phyloP scores from a whole-genome alignment of 169 alveolate genomes.

The Cryptosporidium andersoni region DNA sequence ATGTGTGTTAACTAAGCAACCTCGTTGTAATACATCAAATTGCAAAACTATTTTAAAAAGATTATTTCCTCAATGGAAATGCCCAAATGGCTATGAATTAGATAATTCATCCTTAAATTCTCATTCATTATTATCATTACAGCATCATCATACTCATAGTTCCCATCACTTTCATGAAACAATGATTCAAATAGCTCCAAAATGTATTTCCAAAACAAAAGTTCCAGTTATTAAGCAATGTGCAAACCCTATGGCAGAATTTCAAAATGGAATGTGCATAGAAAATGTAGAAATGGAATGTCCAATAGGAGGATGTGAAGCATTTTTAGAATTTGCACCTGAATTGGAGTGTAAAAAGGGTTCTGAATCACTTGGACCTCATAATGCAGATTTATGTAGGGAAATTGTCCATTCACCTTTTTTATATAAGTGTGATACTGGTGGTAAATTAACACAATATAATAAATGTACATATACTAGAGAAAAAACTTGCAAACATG shows the following conservation, averaged over 20 bases:
- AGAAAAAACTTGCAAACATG: constrained; percentile 32
- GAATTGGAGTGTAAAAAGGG: constrained; percentile 13
- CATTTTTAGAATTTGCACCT: constrained; percentile 37
- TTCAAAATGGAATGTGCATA: constrained; percentile 10
- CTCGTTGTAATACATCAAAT: constrained; percentile 11
- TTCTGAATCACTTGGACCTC: constrained; percentile 40
- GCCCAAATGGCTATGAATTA: constrained; percentile 16
- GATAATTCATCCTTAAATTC: not conserved
- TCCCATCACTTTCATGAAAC: not conserved
- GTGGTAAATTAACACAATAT: constrained; percentile 39
- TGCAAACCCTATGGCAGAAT: not conserved
- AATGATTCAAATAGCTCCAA: constrained; percentile 1
- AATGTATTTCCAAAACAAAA: constrained; percentile 5
- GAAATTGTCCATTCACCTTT: constrained; percentile 27
- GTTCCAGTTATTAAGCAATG: constrained; percentile 15
- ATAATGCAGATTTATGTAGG: constrained; percentile 46
- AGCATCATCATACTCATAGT: not conserved
- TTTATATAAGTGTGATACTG: constrained; percentile 15
- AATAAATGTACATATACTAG: constrained; percentile 45
- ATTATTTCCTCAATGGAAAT: constrained; percentile 29
- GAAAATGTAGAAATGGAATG: constrained; percentile 26
- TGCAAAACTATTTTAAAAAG: constrained; percentile 20
- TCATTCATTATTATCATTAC: not conserved
- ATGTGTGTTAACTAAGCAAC: constrained; percentile 17
- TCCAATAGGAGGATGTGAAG: constrained; percentile 54